These are phyloP conservation scores for Solanum commersonii DNA, from an alignment of 257 asterid species.

Conservation along the genomic window DNA sequence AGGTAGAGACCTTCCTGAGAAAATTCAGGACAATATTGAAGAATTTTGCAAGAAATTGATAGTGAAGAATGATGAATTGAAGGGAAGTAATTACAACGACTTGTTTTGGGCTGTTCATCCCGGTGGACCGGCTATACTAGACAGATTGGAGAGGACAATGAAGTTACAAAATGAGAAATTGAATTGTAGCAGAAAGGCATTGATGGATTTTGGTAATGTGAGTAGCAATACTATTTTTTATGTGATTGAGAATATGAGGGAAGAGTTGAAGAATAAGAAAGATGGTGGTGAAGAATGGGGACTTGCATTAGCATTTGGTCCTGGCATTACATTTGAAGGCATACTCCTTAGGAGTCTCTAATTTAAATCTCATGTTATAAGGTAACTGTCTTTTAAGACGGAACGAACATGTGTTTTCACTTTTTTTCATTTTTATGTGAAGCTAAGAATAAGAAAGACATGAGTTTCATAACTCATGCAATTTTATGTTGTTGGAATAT, in stretches of 20 bases:
- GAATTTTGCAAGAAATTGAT: conserved; percentile 59
- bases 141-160: conserved; percentile 54
- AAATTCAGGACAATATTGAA: conserved; percentile 71
- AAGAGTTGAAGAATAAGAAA: conserved; percentile 41
- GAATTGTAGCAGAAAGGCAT: conserved; percentile 77
- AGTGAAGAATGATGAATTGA: conserved; percentile 9
- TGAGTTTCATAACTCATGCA: background rate
- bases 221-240: conserved; percentile 84
- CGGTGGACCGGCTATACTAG: conserved; percentile 86
- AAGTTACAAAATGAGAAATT: conserved; percentile 35
- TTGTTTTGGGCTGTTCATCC: conserved; percentile 98
- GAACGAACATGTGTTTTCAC: background rate
- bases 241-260: conserved; percentile 79
- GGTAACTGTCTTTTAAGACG: background rate
- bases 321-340: conserved; percentile 90
- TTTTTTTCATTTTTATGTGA: background rate
- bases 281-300: conserved; percentile 70
- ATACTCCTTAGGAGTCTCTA: conserved; percentile 63
- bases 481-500: background rate
- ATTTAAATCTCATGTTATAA: background rate
- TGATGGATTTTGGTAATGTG: conserved; percentile 84
- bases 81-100: conserved; percentile 30
- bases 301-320: conserved; percentile 81
- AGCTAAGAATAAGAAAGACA: background rate
- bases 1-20: conserved; percentile 72